Conservation (phyloP, 768 basidiomycete species). For the Melanogaster broomeanus region DNA sequence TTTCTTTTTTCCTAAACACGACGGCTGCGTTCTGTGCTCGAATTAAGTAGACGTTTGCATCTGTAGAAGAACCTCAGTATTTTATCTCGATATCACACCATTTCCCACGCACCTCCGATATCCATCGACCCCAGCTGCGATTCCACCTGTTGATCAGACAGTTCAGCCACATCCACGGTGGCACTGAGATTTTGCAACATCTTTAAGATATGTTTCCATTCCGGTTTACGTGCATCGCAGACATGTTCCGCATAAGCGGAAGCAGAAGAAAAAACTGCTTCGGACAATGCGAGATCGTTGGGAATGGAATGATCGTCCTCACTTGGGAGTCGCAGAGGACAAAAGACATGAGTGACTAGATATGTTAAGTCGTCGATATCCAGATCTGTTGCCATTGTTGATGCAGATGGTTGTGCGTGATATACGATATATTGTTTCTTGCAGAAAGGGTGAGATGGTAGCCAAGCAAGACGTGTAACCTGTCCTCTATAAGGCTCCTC, state of each 20-base stretch:
- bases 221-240: not conserved
- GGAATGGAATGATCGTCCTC: conserved; percentile 29
- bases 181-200: conserved; percentile 32
- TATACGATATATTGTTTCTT: no score
- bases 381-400: no score
- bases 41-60: conserved; percentile 39
- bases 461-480: not conserved
- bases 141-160: conserved; percentile 7
- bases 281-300: conserved; percentile 30
- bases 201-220: conserved; percentile 33
- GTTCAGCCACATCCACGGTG: not conserved
- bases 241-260: conserved; percentile 16
- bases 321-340: conserved; percentile 43
- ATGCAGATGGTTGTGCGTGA: no score
- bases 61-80: conserved; percentile 24
- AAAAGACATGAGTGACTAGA: conserved; percentile 43
- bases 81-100: not conserved
- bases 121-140: conserved; percentile 21
- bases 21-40: conserved; percentile 51
- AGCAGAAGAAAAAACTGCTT: conserved; percentile 17
- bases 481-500: not conserved
- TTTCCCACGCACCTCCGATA: conserved; percentile 14
- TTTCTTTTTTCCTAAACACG: conserved; percentile 35
- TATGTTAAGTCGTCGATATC: conserved; percentile 31
- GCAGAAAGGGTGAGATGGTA: no score